Percentiles rank a stretch among this genome's conserved stretches.
Conservation (phyloP, 208 protist genomes). For the Strigomonas culicis region DNA sequence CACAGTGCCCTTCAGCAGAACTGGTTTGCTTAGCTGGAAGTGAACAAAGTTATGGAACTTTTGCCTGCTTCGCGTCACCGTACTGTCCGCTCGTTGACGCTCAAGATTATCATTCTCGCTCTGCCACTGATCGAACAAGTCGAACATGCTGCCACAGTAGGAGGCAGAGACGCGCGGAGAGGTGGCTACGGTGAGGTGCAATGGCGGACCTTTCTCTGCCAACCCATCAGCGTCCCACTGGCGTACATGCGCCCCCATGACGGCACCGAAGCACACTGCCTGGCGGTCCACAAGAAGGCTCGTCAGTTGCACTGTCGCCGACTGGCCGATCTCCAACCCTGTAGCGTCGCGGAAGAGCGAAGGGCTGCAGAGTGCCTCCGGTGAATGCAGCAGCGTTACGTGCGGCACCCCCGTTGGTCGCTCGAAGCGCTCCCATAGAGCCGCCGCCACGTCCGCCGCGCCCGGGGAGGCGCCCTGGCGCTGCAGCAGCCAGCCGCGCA, state of each 20-base stretch:
- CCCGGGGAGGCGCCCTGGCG: conserved; percentile 10
- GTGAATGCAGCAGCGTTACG: conserved; percentile 54
- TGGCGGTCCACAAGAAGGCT: conserved; percentile 67
- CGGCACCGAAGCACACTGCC: conserved; percentile 48
- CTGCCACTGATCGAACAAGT: conserved; percentile 47
- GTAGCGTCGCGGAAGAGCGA: conserved; percentile 14
- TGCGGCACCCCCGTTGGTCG: conserved; percentile 26
- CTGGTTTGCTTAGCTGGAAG: conserved; percentile 8
- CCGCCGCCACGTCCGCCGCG: conserved; percentile 14
- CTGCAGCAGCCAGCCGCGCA: conserved; percentile 67
- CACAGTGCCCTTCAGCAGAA: conserved; percentile 16
- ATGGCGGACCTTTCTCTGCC: conserved; percentile 16
- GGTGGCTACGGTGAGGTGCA: conserved; percentile 72
- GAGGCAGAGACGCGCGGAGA: conserved; percentile 18
- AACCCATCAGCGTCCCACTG: conserved; percentile 15
- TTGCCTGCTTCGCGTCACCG: conserved; percentile 58
- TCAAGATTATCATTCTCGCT: conserved; percentile 42
- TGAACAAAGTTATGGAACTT: conserved; percentile 86
- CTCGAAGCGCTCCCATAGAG: conserved; percentile 58
- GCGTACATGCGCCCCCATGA: conserved; percentile 3
- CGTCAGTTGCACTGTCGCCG: conserved; percentile 30
- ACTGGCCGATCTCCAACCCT: conserved; percentile 22
- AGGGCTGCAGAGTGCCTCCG: neutral
- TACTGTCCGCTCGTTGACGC: neutral
- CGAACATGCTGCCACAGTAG: conserved; percentile 63